Percentiles rank a stretch among this genome's conserved stretches.
Evolutionary conservation across 306 rosid species (phyloP).

Genomic region (Acmispon strigosus): DNA sequence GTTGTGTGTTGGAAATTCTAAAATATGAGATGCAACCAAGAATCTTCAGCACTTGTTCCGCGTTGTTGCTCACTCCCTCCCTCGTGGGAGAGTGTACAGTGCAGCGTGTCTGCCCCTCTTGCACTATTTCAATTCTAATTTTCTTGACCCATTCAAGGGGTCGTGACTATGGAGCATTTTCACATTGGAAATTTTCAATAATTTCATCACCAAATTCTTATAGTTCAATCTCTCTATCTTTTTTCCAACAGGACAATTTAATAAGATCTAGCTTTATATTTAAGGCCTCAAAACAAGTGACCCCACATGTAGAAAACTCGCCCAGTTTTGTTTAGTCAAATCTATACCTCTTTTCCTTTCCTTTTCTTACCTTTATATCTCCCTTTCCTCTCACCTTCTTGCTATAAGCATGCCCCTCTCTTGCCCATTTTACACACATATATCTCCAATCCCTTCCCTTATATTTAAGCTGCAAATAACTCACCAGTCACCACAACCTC

Average conservation of each 20-base stretch:
- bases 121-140: not conserved
- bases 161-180: not conserved
- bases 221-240: not conserved
- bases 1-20: not conserved
- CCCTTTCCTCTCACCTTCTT: conserved; percentile 51
- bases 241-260: not conserved
- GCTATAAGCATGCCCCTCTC: not conserved
- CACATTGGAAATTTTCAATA: conserved; percentile 36
- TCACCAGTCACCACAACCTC: not conserved
- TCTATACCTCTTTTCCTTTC: conserved; percentile 22
- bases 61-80: conserved; percentile 33
- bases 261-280: not conserved
- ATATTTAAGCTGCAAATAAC: not conserved
- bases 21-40: conserved; percentile 12
- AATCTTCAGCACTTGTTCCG: conserved; percentile 49
- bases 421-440: not conserved
- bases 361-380: conserved; percentile 33
- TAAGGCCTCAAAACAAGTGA: not conserved
- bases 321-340: conserved; percentile 28
- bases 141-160: conserved; percentile 12
- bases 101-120: not conserved
- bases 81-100: not conserved
- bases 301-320: conserved; percentile 8
- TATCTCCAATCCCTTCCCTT: not conserved
- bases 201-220: not conserved